These are phyloP conservation scores for Calcarisporium arbuscula DNA, from an alignment of 2,329 filamentous ascomycete species.

Conservation along the genomic window DNA sequence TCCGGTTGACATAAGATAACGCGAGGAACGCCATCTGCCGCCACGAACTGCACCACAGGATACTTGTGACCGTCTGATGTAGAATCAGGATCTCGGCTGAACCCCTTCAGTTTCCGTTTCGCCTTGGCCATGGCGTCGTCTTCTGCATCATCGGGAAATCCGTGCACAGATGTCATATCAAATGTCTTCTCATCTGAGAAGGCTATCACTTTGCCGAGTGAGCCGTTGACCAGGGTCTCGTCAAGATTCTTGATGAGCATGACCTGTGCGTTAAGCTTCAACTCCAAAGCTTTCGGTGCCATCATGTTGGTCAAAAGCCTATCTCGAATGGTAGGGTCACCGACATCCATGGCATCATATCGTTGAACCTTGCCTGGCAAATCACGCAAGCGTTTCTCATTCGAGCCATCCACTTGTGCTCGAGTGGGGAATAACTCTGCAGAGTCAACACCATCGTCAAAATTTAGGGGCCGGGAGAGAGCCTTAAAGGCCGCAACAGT, in stretches of 20 bases:
- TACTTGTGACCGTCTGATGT: constrained; percentile 53
- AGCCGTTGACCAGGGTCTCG: constrained; percentile 87
- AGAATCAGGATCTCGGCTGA: constrained; percentile 34
- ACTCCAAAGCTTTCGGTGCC: constrained; percentile 71
- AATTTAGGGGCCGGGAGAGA: constrained; percentile 63
- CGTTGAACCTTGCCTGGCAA: constrained; percentile 61
- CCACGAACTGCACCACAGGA: constrained; percentile 78
- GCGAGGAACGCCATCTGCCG: constrained; percentile 61
- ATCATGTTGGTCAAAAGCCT: constrained; percentile 85
- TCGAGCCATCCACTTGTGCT: constrained; percentile 82
- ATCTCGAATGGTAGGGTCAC: constrained; percentile 66
- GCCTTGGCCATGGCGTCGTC: constrained; percentile 40
- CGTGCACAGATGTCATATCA: constrained; percentile 32
- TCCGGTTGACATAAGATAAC: constrained; percentile 75
- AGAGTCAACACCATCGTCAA: constrained; percentile 61
- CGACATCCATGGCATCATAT: constrained; percentile 71
- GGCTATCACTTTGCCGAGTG: constrained; percentile 69
- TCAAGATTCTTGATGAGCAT: constrained; percentile 99
- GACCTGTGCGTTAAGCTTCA: constrained; percentile 91
- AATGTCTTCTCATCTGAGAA: constrained; percentile 34
- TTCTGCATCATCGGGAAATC: constrained; percentile 34
- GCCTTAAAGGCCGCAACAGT: constrained; percentile 73
- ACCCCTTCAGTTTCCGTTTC: constrained; percentile 51
- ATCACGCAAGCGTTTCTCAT: constrained; percentile 64
- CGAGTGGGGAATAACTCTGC: constrained; percentile 94